Evolutionary conservation across 176 grass and related monocot species (phyloP).

Genomic region (Pontederia paniculata): DNA sequence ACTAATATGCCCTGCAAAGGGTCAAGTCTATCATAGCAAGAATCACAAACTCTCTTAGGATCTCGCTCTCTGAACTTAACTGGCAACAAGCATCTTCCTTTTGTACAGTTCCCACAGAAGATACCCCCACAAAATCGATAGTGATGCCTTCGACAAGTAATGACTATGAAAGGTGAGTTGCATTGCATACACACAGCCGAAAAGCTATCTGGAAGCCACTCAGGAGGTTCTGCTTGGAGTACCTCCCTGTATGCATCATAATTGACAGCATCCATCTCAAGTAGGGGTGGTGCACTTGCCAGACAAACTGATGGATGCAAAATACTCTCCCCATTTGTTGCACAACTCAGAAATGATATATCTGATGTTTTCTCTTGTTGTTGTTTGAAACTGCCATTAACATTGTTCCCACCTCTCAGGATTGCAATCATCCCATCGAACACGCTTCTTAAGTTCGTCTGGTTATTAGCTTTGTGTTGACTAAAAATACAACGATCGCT

Average conservation of each 20-base stretch:
- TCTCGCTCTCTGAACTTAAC: constrained; percentile 52
- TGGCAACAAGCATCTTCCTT: constrained; percentile 59
- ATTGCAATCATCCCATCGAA: constrained; percentile 46
- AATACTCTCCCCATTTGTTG: constrained; percentile 37
- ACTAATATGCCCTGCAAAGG: constrained; percentile 66
- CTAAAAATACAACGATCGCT: constrained; percentile 20
- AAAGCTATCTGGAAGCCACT: constrained; percentile 77
- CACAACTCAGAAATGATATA: constrained; percentile 60
- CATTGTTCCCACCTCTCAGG: constrained; percentile 26
- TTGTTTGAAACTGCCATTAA: constrained; percentile 18
- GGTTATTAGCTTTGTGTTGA: constrained; percentile 18
- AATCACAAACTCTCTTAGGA: constrained; percentile 73
- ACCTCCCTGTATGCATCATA: constrained; percentile 38
- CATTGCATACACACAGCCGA: constrained; percentile 70
- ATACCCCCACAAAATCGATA: constrained; percentile 79
- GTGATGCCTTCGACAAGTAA: constrained; percentile 73
- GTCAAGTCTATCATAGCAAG: constrained; percentile 79
- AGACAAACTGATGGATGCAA: constrained; percentile 68
- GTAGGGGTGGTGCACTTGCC: constrained; percentile 59
- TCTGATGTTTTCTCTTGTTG: constrained; percentile 29
- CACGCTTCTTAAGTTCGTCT: constrained; percentile 53
- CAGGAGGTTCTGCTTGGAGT: constrained; percentile 61
- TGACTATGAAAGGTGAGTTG: constrained; percentile 43
- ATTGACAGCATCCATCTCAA: constrained; percentile 40
- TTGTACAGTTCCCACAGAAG: constrained; percentile 69